These are phyloP conservation scores for Cladophialophora bantiana DNA, from an alignment of 2,329 filamentous ascomycete genomes.

Conservation along the genomic window DNA sequence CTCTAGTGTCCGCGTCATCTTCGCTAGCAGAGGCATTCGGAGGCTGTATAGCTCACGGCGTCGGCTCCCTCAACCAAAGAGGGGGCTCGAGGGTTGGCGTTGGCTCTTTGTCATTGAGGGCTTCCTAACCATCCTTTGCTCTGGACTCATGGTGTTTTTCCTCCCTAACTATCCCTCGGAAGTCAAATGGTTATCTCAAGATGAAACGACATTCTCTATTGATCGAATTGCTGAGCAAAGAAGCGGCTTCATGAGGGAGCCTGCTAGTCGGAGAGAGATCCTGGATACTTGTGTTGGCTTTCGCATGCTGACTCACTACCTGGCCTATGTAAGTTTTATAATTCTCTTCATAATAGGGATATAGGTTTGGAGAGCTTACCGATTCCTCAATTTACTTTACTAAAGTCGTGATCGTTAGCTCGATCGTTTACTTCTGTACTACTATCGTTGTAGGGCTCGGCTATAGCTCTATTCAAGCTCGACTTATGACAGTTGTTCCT, in stretches of 20 bases:
- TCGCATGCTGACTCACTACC: constrained; percentile 36
- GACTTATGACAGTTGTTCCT: constrained; percentile 71
- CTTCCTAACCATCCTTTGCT: constrained; percentile 46
- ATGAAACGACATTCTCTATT: constrained; percentile 50
- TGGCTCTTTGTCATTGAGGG: constrained; percentile 58
- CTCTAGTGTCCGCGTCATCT: constrained; percentile 60
- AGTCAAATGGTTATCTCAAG: constrained; percentile 51
- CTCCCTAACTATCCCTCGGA: constrained; percentile 59
- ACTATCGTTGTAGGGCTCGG: constrained; percentile 65
- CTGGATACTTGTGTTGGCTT: constrained; percentile 41
- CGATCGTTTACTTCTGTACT: no score
- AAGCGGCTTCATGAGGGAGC: constrained; percentile 37
- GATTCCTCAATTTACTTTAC: no score
- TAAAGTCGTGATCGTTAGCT: no score
- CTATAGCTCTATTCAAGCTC: constrained; percentile 62
- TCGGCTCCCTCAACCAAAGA: constrained; percentile 50
- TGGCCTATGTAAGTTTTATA: constrained; percentile 34
- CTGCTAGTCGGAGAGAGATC: constrained; percentile 27
- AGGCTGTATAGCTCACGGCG: constrained; percentile 61
- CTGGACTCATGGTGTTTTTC: constrained; percentile 53
- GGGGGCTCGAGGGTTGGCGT: constrained; percentile 50
- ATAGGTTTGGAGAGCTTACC: no score
- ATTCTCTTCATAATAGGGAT: no score
- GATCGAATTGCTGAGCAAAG: constrained; percentile 41
- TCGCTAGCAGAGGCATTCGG: constrained; percentile 62